Evolutionary conservation across 208 protist genomes (phyloP).

Genomic region (Acanthamoeba healyi): DNA sequence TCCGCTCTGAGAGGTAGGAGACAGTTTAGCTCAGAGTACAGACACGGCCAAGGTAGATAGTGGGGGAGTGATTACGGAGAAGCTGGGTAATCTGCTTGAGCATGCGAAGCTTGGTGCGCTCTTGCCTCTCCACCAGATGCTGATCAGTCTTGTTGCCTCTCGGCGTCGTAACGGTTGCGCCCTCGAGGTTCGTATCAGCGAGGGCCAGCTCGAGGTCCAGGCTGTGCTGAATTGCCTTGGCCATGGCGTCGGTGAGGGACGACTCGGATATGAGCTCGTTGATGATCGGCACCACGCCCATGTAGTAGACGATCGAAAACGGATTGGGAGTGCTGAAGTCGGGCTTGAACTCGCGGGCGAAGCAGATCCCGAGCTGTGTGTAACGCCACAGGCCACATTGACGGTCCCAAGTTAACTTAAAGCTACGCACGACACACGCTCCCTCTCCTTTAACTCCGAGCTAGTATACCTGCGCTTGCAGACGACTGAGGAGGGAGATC

Average conservation of each 20-base stretch:
- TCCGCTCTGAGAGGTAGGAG: not conserved
- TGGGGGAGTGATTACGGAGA: not conserved
- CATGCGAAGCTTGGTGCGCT: not conserved
- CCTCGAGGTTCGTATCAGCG: not conserved
- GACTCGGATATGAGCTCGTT: slow-evolving; percentile 42
- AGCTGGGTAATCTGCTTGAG: not conserved
- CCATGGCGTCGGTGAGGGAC: slow-evolving; percentile 42
- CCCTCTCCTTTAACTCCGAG: too few relatives aligned
- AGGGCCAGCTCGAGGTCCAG: not conserved
- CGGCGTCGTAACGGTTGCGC: not conserved
- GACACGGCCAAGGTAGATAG: too few relatives aligned
- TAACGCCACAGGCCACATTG: too few relatives aligned
- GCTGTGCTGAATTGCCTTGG: not conserved
- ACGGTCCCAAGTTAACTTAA: too few relatives aligned
- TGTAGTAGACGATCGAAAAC: not conserved
- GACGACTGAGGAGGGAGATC: slow-evolving; percentile 7
- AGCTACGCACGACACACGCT: too few relatives aligned
- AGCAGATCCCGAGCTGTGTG: slow-evolving; percentile 22
- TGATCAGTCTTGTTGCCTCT: not conserved
- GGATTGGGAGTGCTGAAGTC: not conserved
- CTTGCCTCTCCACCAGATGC: not conserved
- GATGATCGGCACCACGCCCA: slow-evolving; percentile 40
- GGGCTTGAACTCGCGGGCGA: not conserved
- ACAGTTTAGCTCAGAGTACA: too few relatives aligned
- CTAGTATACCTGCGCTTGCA: not conserved